Evolutionary conservation across 23 red algal genomes (phyloP), one percentile per base, ranked within the genome.

Genomic region (Gracilaria domingensis): DNA sequence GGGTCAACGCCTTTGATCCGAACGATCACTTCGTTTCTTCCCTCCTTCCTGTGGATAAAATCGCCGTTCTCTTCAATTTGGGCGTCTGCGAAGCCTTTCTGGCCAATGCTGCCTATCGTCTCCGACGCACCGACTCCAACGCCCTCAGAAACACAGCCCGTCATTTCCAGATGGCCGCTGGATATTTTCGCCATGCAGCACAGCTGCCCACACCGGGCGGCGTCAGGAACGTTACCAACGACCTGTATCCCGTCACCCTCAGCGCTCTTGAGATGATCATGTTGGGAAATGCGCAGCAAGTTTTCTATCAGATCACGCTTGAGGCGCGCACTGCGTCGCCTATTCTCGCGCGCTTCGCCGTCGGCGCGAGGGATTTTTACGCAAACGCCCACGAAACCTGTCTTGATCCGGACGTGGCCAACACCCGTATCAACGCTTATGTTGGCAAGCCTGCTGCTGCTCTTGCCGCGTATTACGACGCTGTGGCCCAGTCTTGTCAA

Each of bases 251-350:
- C 1, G 66, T 56, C 14, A 56, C 79, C 13, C 55, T 92, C 25
- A 55, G 61, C 14, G 88, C 88, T 37, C 78, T 92, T 57, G 88
- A 92, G 39, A 74, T 74, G 47, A 44, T 83, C 78, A 92, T 92
- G 88, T 64, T 92, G 47, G 88, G 88, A 42, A 92, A 92, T 65
- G 88, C 88, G 20, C 88, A 92, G 36, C 79, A 83, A 59, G 88
- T 69, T 24, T 83, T 92, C 66, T 92, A 83, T 73, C 7, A 71
- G 20, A 78, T 92, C 44, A 24, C 78, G 4, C 50, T 51, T 45
- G 71, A 84, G 62, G 29, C 21, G 8, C 53, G 79, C 24, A 79
- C 44, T 11, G 17, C 61, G 26, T 35, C 45, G 17, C 13, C 79
- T n/a, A 59, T 77, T 4, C 51, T 85, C 38, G 88, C 88, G 4